Conservation (phyloP, 352 stramenopile genomes). For the Chloridella minuta region DNA sequence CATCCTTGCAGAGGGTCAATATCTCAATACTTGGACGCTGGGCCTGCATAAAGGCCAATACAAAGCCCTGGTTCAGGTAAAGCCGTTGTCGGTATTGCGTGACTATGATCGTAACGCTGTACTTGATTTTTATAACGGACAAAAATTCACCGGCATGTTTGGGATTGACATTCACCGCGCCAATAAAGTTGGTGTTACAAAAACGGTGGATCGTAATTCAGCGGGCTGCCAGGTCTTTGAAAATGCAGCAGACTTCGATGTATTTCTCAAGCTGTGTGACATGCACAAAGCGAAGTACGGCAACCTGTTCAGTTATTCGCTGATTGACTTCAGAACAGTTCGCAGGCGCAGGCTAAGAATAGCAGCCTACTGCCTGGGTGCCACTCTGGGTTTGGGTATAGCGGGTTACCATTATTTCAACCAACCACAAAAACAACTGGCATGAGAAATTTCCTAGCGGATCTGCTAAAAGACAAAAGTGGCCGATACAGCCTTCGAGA, state of each 20-base stretch:
- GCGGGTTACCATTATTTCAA: neutral
- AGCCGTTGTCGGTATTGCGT: neutral
- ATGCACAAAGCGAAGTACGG: neutral
- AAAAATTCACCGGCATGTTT: neutral
- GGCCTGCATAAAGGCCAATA: neutral
- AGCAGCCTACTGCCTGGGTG: neutral
- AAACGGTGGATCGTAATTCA: neutral
- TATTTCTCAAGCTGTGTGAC: neutral
- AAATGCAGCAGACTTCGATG: neutral
- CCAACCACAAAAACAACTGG: neutral
- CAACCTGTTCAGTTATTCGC: neutral
- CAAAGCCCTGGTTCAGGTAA: neutral
- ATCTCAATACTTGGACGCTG: neutral
- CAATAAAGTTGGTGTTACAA: neutral
- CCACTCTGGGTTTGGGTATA: neutral
- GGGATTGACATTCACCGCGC: neutral
- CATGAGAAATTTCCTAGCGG: neutral
- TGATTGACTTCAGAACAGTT: slow-evolving; percentile 1
- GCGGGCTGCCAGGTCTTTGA: neutral
- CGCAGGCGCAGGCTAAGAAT: neutral
- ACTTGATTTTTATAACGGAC: neutral
- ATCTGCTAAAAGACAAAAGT: neutral
- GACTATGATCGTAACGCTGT: neutral
- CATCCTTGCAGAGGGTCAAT: neutral
- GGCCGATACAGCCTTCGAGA: neutral